A percentile compares a stretch with the other conserved stretches of the same genome.
Evolutionary conservation across 371 early-diverging fungal species (phyloP).

Genomic region (Apophysomyces ossiformis): DNA sequence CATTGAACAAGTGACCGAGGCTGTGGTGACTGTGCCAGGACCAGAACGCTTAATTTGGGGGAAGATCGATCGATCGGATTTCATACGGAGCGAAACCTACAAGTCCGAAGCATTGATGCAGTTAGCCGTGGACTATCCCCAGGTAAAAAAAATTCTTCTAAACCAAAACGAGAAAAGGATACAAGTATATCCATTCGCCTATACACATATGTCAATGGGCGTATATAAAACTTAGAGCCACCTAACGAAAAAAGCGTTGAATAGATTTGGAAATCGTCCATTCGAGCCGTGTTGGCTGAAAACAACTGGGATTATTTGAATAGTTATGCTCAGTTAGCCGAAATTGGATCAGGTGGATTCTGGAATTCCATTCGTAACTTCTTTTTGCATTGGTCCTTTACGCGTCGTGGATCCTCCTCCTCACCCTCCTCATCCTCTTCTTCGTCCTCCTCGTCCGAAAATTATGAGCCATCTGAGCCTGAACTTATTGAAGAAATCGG

Average conservation of each 20-base stretch:
- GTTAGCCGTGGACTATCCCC: slow-evolving; percentile 42
- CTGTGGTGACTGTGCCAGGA: slow-evolving; percentile 20
- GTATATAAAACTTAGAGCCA: too few species aligned
- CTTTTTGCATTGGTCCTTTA: slow-evolving; percentile 38
- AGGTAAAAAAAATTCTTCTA: slow-evolving; percentile 32
- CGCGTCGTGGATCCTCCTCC: not conserved
- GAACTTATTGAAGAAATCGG: slow-evolving; percentile 43
- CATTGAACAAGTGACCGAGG: slow-evolving; percentile 41
- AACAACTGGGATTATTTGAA: slow-evolving; percentile 57
- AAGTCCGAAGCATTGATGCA: slow-evolving; percentile 38
- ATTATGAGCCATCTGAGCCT: slow-evolving; percentile 13
- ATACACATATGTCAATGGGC: too few species aligned
- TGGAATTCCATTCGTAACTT: slow-evolving; percentile 44
- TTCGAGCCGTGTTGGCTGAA: slow-evolving; percentile 62
- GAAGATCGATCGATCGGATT: slow-evolving; percentile 37
- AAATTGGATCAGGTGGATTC: slow-evolving; percentile 48
- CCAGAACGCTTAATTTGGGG: slow-evolving; percentile 48
- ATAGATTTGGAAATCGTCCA: slow-evolving; percentile 57
- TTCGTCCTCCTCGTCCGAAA: slow-evolving; percentile 2
- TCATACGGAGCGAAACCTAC: slow-evolving; percentile 41
- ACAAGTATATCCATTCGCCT: not conserved
- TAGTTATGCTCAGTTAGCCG: slow-evolving; percentile 44
- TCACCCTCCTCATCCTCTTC: not conserved
- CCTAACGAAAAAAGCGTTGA: too few species aligned
- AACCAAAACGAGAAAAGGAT: not conserved